Percentiles rank a stretch among this genome's conserved stretches.
phyloP scores from a whole-genome alignment of 805 yeast species.

The Soucietia sequanensis region DNA sequence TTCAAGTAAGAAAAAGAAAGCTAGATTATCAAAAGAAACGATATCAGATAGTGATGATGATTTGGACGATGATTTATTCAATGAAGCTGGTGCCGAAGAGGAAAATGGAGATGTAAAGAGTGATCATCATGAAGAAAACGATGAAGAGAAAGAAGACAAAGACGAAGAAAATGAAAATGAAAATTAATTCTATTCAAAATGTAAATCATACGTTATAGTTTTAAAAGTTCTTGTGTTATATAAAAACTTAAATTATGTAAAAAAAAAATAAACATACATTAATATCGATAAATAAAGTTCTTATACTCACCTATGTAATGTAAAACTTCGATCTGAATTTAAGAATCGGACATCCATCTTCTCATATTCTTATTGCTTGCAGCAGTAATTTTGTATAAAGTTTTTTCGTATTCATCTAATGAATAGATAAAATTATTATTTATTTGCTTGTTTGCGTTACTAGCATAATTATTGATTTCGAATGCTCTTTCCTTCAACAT shows the following conservation, averaged over 20 bases:
- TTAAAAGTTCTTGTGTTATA: too few relatives aligned
- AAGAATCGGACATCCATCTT: conserved; percentile 30
- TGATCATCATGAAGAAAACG: conserved; percentile 7
- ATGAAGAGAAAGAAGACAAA: conserved; percentile 8
- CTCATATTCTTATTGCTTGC: conserved; percentile 43
- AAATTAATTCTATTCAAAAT: too few relatives aligned
- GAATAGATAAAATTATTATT: conserved; percentile 55
- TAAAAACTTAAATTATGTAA: too few relatives aligned
- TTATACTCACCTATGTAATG: too few relatives aligned
- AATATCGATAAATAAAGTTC: too few relatives aligned
- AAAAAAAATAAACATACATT: too few relatives aligned
- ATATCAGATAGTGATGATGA: conserved; percentile 52
- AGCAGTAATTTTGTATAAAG: conserved; percentile 52
- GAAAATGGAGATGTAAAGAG: conserved; percentile 9
- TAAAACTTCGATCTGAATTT: neutral
- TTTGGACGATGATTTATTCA: conserved; percentile 30
- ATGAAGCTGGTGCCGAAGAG: conserved; percentile 15
- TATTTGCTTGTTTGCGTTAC: conserved; percentile 48
- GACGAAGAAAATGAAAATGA: conserved; percentile 16
- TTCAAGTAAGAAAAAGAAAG: conserved; percentile 16
- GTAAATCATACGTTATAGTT: too few relatives aligned
- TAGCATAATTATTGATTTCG: conserved; percentile 70
- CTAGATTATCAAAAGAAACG: conserved; percentile 27
- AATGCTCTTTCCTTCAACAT: conserved; percentile 66
- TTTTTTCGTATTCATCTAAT: conserved; percentile 76